These are phyloP conservation scores for Fusarium torreyae DNA, from an alignment of 2,329 filamentous ascomycete genomes.

Conservation along the genomic window DNA sequence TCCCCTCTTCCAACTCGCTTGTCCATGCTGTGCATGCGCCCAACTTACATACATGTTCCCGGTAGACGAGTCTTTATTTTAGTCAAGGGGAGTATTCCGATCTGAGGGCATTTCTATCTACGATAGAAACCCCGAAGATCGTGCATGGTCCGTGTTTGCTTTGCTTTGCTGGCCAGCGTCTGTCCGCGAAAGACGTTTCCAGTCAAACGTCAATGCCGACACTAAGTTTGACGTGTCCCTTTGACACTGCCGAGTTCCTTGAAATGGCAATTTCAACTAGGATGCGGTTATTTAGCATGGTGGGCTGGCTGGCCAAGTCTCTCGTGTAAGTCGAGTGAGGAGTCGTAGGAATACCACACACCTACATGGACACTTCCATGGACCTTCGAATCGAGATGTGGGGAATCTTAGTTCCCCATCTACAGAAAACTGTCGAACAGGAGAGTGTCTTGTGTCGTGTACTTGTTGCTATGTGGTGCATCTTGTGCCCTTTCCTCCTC, in stretches of 20 bases:
- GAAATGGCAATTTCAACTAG: constrained; percentile 6
- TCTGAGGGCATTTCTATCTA: constrained; percentile 18
- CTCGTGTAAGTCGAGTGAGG: constrained; percentile 27
- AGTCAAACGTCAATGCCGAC: constrained; percentile 38
- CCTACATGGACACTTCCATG: constrained; percentile 26
- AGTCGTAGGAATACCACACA: constrained; percentile 7
- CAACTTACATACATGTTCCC: constrained; percentile 17
- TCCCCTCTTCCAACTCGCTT: constrained; percentile 15
- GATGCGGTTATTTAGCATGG: constrained; percentile 13
- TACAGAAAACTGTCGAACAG: constrained; percentile 1
- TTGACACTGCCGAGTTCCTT: constrained; percentile 11
- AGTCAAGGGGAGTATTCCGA: background rate
- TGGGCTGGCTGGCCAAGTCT: constrained; percentile 16
- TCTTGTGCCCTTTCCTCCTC: constrained; percentile 3
- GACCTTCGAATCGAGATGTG: constrained; percentile 28
- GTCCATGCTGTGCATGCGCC: constrained; percentile 14
- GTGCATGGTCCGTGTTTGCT: constrained; percentile 17
- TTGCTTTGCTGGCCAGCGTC: constrained; percentile 29
- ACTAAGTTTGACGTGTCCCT: constrained; percentile 17
- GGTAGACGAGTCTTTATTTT: constrained; percentile 10
- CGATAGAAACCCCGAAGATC: constrained; percentile 7
- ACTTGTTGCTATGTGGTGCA: constrained; percentile 20
- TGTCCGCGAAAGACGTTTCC: constrained; percentile 28
- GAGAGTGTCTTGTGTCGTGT: constrained; percentile 27
- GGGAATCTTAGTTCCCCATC: constrained; percentile 26